Base-by-base conservation (phyloP, 495 filamentous ascomycete genomes). In the Sabuloglossum arenarium region DNA sequence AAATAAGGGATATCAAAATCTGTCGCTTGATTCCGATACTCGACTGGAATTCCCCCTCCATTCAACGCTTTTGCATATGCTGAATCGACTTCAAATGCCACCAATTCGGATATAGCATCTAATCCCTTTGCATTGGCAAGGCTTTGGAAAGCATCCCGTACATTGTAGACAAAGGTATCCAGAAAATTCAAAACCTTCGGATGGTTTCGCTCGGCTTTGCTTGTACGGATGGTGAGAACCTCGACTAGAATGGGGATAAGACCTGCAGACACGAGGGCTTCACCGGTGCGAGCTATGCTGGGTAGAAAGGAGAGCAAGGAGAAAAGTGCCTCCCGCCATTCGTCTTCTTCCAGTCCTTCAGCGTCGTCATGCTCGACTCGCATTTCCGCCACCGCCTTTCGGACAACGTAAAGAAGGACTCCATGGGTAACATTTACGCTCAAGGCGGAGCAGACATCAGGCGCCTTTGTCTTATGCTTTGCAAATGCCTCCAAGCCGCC, bases 381-480 rank as follows among this genome's bases (percentile, higher is more conserved):
- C 67, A 97, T 79, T 59, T 87, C 83, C 24, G 82, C 85, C 55
- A 95, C 85, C 11, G 86, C 82, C 65, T 90, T 95, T 51, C 90
- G 80, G 31, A 94, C 80, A 57, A 94, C 74, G 64, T 97, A 96
- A 64, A 95, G 81, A n/a, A 99, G 75, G 16, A 97, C 81, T 14
- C 93, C 93, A 61, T 99, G 93, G 63, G 89, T 97, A 55, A 95
- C 88, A 66, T 91, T 91, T 56, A 88, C 84, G 63, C 83, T 90
- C 24, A 99, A 70, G 29, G 90, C 89, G 53, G 85, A 76, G 58
- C 85, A 80, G 16, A 97, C 82, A 60, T 99, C 93, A 19, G 76
- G 64, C 23, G 83, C 75, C 62, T 85, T 91, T 56, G 71, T 64
- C 59, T 86, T 84, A 57, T 90, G 83, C 61, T 83, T 82, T 11